Percentiles rank a stretch among this genome's conserved stretches.
Evolutionary conservation across 164 flowering plant genomes (phyloP).

Genomic region (Stephania cephalantha): DNA sequence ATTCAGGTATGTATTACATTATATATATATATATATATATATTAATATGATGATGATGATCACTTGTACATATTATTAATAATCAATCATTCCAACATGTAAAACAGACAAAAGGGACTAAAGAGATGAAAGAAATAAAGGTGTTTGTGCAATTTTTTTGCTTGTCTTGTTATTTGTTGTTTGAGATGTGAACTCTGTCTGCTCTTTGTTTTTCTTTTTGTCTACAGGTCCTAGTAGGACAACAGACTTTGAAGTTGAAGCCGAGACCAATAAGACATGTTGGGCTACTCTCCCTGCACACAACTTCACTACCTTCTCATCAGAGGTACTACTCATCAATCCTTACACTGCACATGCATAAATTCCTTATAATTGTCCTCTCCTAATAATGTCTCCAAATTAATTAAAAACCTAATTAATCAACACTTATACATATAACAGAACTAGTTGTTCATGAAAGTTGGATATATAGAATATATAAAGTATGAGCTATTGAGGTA

Average conservation of each 20-base stretch:
- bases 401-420: too few relatives aligned
- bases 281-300: conserved; percentile 32
- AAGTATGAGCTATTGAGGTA: too few relatives aligned
- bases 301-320: conserved; percentile 27
- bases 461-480: too few relatives aligned
- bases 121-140: background rate
- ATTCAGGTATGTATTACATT: conserved; percentile 25
- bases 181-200: conserved; percentile 27
- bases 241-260: conserved; percentile 51
- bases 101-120: background rate
- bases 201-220: conserved; percentile 28
- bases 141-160: conserved; percentile 8
- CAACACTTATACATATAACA: too few relatives aligned
- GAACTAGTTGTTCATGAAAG: too few relatives aligned
- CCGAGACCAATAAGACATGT: conserved; percentile 37
- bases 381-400: too few relatives aligned
- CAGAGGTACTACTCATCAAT: conserved; percentile 13
- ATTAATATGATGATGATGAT: background rate
- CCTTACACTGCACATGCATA: too few relatives aligned
- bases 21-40: background rate
- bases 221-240: conserved; percentile 42
- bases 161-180: conserved; percentile 20
- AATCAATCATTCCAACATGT: background rate
- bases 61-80: background rate
- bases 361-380: too few relatives aligned